These are phyloP conservation scores for Amanita pseudoporphyria DNA, from an alignment of 768 basidiomycete genomes.

Conservation along the genomic window DNA sequence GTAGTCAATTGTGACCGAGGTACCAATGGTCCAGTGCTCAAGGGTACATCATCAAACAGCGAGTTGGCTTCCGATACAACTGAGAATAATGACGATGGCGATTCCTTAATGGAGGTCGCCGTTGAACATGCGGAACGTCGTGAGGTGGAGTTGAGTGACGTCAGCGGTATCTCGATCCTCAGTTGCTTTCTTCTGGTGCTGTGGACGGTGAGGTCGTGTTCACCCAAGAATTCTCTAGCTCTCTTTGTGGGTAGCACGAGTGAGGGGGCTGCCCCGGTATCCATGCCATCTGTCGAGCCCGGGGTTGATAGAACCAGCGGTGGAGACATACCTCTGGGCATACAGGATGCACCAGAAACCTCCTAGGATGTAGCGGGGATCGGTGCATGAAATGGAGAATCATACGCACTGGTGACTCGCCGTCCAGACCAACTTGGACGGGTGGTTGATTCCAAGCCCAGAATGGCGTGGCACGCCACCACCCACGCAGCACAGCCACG, in stretches of 20 bases:
- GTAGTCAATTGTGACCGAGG: background rate
- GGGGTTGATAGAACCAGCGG: background rate
- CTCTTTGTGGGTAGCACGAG: background rate
- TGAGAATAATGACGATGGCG: constrained; percentile 4
- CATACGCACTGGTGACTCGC: too few species aligned
- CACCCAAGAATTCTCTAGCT: background rate
- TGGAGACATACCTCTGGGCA: too few species aligned
- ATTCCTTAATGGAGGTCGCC: background rate
- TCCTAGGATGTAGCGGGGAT: too few species aligned
- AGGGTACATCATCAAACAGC: background rate
- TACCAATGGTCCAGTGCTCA: background rate
- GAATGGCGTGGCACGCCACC: too few species aligned
- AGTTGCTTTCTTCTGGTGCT: background rate
- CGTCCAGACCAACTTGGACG: too few species aligned
- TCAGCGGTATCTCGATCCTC: background rate
- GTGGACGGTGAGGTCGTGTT: background rate
- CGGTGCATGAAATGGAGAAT: too few species aligned
- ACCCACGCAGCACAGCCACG: background rate
- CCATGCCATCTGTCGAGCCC: too few species aligned
- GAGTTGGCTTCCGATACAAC: background rate
- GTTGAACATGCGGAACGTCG: background rate
- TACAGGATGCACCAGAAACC: too few species aligned
- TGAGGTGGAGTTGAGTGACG: background rate
- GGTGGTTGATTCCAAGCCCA: too few species aligned
- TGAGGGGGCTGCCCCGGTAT: background rate